Evolutionary conservation across 2,329 filamentous ascomycete species (phyloP).

Genomic region (Fusarium sp.): DNA sequence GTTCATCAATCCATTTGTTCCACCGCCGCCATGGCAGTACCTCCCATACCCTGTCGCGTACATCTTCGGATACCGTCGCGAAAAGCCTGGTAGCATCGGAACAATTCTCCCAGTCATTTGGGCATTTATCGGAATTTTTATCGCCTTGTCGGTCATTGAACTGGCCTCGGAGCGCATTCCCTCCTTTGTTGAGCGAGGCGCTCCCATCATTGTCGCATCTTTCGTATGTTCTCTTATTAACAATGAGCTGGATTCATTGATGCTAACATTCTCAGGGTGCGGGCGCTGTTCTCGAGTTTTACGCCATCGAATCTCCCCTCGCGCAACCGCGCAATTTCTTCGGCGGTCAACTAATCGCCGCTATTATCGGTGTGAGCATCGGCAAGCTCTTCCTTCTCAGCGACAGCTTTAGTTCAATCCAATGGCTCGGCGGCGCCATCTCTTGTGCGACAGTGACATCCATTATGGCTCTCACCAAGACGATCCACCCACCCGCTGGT

Average conservation of each 20-base stretch:
- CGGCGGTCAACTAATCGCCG: slow-evolving; percentile 73
- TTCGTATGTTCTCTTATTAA: slow-evolving; percentile 65
- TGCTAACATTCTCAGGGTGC: slow-evolving; percentile 66
- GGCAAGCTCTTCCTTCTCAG: slow-evolving; percentile 72
- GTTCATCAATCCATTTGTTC: slow-evolving; percentile 78
- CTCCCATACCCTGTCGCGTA: slow-evolving; percentile 75
- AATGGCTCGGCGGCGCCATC: slow-evolving; percentile 73
- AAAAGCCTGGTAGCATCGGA: slow-evolving; percentile 57
- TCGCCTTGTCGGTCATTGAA: slow-evolving; percentile 69
- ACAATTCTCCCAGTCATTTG: slow-evolving; percentile 70
- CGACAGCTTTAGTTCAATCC: slow-evolving; percentile 60
- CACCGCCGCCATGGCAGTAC: slow-evolving; percentile 70
- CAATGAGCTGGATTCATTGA: background rate
- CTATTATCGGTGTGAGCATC: slow-evolving; percentile 69
- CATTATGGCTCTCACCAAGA: slow-evolving; percentile 77
- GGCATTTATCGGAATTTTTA: slow-evolving; percentile 74
- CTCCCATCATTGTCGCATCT: slow-evolving; percentile 74
- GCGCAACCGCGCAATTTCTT: slow-evolving; percentile 78
- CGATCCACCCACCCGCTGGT: slow-evolving; percentile 79
- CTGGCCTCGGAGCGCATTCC: slow-evolving; percentile 66
- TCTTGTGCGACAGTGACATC: slow-evolving; percentile 72
- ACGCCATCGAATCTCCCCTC: slow-evolving; percentile 76
- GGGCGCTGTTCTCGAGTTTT: slow-evolving; percentile 80
- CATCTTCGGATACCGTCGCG: slow-evolving; percentile 72
- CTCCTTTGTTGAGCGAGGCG: slow-evolving; percentile 62